Evolutionary conservation across 1,284 basidiomycete species (phyloP).

Genomic region (Xerocomus minutiporus): DNA sequence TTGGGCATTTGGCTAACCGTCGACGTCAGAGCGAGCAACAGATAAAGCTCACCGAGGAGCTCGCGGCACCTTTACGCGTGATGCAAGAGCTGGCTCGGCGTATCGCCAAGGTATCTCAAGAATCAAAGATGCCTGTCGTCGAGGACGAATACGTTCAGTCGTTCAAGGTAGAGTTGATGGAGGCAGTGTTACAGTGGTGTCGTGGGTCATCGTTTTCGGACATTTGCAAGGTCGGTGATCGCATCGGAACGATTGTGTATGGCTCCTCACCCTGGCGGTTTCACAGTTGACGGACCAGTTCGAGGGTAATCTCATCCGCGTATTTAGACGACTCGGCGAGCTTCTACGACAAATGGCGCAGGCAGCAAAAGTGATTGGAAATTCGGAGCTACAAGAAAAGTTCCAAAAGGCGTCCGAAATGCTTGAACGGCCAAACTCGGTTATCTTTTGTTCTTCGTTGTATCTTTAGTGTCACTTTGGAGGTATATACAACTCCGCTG

Average conservation of each 20-base stretch:
- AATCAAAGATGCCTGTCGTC: constrained; percentile 83
- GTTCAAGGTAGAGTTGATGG: constrained; percentile 99
- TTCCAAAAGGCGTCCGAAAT: constrained; percentile 85
- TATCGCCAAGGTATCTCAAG: constrained; percentile 94
- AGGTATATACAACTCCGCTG: background rate
- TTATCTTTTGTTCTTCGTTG: constrained; percentile 90
- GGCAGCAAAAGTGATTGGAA: constrained; percentile 95
- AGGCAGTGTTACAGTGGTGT: constrained; percentile 96
- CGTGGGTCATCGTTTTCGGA: constrained; percentile 95
- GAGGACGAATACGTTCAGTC: constrained; percentile 95
- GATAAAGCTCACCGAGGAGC: constrained; percentile 86
- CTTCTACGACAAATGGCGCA: constrained; percentile 92
- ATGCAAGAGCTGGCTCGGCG: constrained; percentile 95
- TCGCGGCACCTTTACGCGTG: constrained; percentile 85
- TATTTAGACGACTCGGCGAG: constrained; percentile 91
- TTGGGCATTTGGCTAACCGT: constrained; percentile 1
- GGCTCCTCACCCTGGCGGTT: background rate
- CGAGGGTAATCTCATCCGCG: constrained; percentile 91
- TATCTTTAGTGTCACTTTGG: constrained; percentile 38
- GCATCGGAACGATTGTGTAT: background rate
- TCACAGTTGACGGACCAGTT: constrained; percentile 89
- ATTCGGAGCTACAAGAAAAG: constrained; percentile 87
- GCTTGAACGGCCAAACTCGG: constrained; percentile 88
- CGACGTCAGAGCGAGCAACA: constrained; percentile 75
- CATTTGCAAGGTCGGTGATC: constrained; percentile 78